These are phyloP conservation scores for Pulveroboletus sp. DNA, from an alignment of 768 basidiomycete species.

Conservation along the genomic window DNA sequence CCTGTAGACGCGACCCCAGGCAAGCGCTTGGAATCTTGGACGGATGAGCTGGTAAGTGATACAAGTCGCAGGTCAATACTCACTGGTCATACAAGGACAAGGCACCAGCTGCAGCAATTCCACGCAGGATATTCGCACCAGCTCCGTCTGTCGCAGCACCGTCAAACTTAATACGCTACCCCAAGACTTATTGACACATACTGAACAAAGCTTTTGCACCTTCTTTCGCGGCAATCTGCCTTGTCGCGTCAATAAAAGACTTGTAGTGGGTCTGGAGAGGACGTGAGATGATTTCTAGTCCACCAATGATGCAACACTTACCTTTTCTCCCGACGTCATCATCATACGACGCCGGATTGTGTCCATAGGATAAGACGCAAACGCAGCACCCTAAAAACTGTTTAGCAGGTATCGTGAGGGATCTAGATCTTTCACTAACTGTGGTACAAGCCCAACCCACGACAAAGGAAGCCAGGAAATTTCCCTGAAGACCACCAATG, in stretches of 20 bases:
- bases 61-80: not conserved
- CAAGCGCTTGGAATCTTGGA: constrained; percentile 45
- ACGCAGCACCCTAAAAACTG: constrained; percentile 31
- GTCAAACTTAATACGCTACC: not conserved
- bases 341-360: constrained; percentile 47
- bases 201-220: constrained; percentile 38
- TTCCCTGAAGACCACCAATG: constrained; percentile 37
- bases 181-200: constrained; percentile 14
- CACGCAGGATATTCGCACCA: constrained; percentile 55
- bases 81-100: constrained; percentile 63
- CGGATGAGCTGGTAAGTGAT: not conserved
- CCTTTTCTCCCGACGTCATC: constrained; percentile 43
- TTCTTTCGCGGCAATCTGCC: constrained; percentile 41
- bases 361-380: constrained; percentile 43
- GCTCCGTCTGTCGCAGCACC: constrained; percentile 47
- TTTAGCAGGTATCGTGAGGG: not conserved
- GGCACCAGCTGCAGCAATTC: constrained; percentile 49
- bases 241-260: constrained; percentile 37
- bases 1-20: constrained; percentile 58
- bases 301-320: not conserved
- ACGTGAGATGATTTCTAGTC: not conserved
- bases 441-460: constrained; percentile 43
- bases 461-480: constrained; percentile 40
- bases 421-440: constrained; percentile 16
- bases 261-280: constrained; percentile 35